Base-by-base conservation (phyloP, 2,329 filamentous ascomycete genomes). In the Thermoascus crustaceus region DNA sequence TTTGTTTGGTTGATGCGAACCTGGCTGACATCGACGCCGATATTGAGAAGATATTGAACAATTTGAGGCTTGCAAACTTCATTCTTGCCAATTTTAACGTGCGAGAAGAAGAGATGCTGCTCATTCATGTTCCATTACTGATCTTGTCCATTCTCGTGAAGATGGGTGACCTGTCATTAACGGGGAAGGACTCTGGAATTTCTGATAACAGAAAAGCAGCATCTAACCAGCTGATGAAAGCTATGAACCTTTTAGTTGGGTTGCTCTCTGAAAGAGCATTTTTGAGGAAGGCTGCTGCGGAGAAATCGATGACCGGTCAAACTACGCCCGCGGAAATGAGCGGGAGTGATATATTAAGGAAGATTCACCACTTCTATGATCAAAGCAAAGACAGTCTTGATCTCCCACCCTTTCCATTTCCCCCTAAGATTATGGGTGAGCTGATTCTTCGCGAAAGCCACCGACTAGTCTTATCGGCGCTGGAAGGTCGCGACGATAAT, bases 61-160 rank as follows among this genome's bases (percentile, higher is more conserved):
- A 82, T 42, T 67, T 95, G 35, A 73, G 76, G 13, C 69, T 95
- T 26, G 78, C 88, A 35, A 76, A 74, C 42, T 98, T 96, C 58
- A 80, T 95, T 36, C 65, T 95, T 44, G 65, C 75, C 4, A 82
- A 89, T 47, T 98, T 98, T 69, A 96, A 95, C 57, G 75, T 96
- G 32, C 78, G 81, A 35, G 91, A 98, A 61, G 91, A 96, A 58
- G 93, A 98, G 54, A 96, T 98, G 89, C 62, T 94, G 10, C 76
- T 83, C 2, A 67, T 85, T 14, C 89, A 96, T 61, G 82, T 88
- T 19, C 89, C 89, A 21, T 62, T 93, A 18, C 73, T 82, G 35
- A 72, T 78, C 2, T 60, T 93, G n/a, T 76, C 79, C 3, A 67
- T 82, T 17, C 61, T 78, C 5, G 54, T 64, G 7, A 66, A 67